phyloP scores from a whole-genome alignment of 805 yeast species.

The Scheffersomyces lignosus region DNA sequence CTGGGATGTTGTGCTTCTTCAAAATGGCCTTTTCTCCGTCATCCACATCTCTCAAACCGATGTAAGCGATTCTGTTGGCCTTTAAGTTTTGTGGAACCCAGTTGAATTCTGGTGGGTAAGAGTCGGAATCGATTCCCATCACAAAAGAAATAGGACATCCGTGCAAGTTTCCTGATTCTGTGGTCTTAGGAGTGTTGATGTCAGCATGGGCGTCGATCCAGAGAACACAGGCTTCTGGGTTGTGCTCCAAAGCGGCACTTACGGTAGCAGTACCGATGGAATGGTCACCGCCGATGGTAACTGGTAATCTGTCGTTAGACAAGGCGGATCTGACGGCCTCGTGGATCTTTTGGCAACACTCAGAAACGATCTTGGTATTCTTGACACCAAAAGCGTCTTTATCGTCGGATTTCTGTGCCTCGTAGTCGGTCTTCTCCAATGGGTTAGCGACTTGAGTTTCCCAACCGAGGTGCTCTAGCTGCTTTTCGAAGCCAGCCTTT shows the following conservation, averaged over 20 bases:
- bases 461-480: constrained; percentile 76
- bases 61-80: constrained; percentile 77
- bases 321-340: constrained; percentile 57
- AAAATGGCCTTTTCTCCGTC: constrained; percentile 77
- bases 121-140: constrained; percentile 70
- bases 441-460: constrained; percentile 53
- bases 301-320: constrained; percentile 53
- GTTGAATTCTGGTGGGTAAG: constrained; percentile 68
- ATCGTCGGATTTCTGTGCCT: constrained; percentile 42
- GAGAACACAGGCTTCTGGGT: constrained; percentile 85
- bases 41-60: constrained; percentile 94
- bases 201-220: constrained; percentile 99
- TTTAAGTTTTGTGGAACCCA: constrained; percentile 79
- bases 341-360: constrained; percentile 64
- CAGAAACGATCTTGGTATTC: constrained; percentile 76
- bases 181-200: constrained; percentile 81
- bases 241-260: constrained; percentile 71
- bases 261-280: constrained; percentile 94
- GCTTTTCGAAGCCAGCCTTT: constrained; percentile 65
- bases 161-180: constrained; percentile 88
- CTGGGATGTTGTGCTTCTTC: constrained; percentile 69
- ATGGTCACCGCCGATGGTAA: constrained; percentile 96
- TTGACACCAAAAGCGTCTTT: constrained; percentile 55
- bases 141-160: constrained; percentile 95
- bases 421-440: constrained; percentile 48